phyloP scores from a whole-genome alignment of 495 filamentous ascomycete species.

The Penicillium canariense region DNA sequence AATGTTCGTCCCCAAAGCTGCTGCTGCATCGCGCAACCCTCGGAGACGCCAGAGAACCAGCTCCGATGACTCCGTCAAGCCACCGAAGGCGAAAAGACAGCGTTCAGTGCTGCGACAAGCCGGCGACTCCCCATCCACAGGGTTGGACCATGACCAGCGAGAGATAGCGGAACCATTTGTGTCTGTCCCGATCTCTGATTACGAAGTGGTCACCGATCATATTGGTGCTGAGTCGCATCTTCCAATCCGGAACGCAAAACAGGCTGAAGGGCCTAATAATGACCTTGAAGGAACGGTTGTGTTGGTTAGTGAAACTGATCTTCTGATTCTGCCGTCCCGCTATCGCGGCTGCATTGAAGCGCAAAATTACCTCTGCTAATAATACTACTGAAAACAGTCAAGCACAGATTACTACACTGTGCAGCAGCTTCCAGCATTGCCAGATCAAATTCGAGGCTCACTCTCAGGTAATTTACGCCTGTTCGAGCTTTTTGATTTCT shows the following conservation, averaged over 20 bases:
- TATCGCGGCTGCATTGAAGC: neutral
- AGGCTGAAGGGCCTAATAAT: slow-evolving; percentile 43
- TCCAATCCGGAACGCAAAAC: slow-evolving; percentile 60
- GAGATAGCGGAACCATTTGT: slow-evolving; percentile 19
- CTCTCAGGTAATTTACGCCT: slow-evolving; percentile 49
- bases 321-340: slow-evolving; percentile 1
- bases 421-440: slow-evolving; percentile 76
- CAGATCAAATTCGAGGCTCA: slow-evolving; percentile 65
- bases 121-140: slow-evolving; percentile 33
- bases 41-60: slow-evolving; percentile 65
- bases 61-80: slow-evolving; percentile 61
- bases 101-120: slow-evolving; percentile 59
- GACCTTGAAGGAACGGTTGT: slow-evolving; percentile 60
- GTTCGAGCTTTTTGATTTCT: neutral
- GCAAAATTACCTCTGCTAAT: slow-evolving; percentile 19
- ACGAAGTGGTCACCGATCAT: slow-evolving; percentile 9
- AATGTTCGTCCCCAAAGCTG: slow-evolving; percentile 64
- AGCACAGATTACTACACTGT: slow-evolving; percentile 85
- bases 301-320: slow-evolving; percentile 50
- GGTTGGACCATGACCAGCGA: slow-evolving; percentile 19
- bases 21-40: slow-evolving; percentile 54
- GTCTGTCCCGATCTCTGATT: slow-evolving; percentile 9
- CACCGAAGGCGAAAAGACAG: slow-evolving; percentile 71
- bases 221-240: slow-evolving; percentile 42
- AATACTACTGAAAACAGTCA: slow-evolving; percentile 54